Base-by-base conservation (phyloP, 2,329 filamentous ascomycete species). In the Trichophyton verrucosum region DNA sequence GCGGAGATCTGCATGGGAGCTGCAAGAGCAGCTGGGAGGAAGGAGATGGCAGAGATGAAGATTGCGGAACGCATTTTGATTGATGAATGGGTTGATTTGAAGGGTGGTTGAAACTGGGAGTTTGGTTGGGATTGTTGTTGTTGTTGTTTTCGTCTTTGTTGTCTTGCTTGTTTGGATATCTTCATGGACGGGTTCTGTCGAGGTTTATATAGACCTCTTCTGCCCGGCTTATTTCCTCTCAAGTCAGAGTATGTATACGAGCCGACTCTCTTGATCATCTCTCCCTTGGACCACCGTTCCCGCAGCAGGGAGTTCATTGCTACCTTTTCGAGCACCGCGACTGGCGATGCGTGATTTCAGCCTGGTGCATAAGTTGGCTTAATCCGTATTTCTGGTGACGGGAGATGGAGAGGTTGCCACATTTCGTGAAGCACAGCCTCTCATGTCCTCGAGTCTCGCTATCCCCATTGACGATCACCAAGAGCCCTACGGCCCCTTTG, bases 51-150 rank as follows among this genome's bases (percentile, higher is more conserved):
- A n/a, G 58, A 58, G 67, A 77, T 62, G 69, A 79, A 62, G 66
- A 76, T 65, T 36, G 76, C 75, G 70, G 71, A 69, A 71, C 75
- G 78, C 78, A 81, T 80, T 40, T 69, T 77, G 30, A 24, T 42
- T 46, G 57, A 46, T 59, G 74, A 51, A 73, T 42, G 5, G 13
- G 56, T 36, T 44, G n/a, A 1, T 44, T 27, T 58, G 15, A 24
- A 20, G 15, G 36, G 13, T 8, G 55, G 2, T 38, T 38, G 13
- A 20, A 42, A n/a, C n/a, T 44, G 22, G 38, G 9, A 17, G 22
- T 53, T 30, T 11, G 49, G 13, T n/a, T 53, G 20, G 5, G 47
- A 33, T 30, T 53, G 2, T 13, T 47, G 8, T 47, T 47, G 44
- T 17, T 20, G 15, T 5, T 44, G 33, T 36, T 36, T 1, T 36